These are phyloP conservation scores for Monosporascus sp. DNA, from an alignment of 2,329 filamentous ascomycete genomes.

Conservation along the genomic window DNA sequence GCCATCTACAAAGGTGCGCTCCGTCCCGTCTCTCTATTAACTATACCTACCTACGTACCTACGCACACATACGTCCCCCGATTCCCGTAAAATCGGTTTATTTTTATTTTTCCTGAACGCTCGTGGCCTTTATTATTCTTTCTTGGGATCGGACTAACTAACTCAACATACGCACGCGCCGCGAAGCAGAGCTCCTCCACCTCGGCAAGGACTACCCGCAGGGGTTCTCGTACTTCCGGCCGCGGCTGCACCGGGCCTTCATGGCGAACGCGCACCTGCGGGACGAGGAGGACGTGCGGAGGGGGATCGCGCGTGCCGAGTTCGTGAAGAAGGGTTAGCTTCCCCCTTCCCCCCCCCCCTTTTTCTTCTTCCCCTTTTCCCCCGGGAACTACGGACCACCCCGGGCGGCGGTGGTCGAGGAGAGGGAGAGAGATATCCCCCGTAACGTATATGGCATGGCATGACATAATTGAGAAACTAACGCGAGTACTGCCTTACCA, in stretches of 20 bases:
- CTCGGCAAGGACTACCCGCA: constrained; percentile 82
- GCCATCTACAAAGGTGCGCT: constrained; percentile 76
- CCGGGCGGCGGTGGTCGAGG: too few relatives aligned
- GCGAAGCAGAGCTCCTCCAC: constrained; percentile 67
- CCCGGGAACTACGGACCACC: background rate
- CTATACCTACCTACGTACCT: background rate
- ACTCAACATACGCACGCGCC: background rate
- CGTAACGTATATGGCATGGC: too few relatives aligned
- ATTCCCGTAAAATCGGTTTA: too few relatives aligned
- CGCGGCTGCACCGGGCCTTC: constrained; percentile 80
- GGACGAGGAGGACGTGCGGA: constrained; percentile 69
- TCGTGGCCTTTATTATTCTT: too few relatives aligned
- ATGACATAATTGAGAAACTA: too few relatives aligned
- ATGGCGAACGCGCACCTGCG: constrained; percentile 63
- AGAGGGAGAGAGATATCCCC: background rate
- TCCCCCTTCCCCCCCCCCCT: background rate
- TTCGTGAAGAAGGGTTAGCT: constrained; percentile 87
- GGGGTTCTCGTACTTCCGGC: constrained; percentile 68
- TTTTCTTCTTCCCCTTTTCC: background rate
- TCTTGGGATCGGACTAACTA: too few relatives aligned
- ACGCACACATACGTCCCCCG: too few relatives aligned
- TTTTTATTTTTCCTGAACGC: too few relatives aligned
- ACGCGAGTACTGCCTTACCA: background rate
- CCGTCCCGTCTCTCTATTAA: background rate
- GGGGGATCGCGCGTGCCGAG: constrained; percentile 71